These are phyloP conservation scores for Lentinula aciculospora DNA, from an alignment of 768 basidiomycete species.

Conservation along the genomic window DNA sequence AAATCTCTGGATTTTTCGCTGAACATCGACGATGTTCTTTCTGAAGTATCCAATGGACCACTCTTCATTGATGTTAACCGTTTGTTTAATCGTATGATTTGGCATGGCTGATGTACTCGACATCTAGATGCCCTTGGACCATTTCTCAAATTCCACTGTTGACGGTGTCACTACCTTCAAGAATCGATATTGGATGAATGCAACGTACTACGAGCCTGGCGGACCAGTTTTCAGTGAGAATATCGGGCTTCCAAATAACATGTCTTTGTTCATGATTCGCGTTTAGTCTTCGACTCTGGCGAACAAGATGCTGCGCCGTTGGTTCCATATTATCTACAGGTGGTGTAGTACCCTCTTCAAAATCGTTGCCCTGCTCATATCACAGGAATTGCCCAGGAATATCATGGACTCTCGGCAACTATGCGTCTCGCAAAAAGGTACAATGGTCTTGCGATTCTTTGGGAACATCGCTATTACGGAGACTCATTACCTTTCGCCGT, in stretches of 20 bases:
- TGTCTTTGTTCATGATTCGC: background rate
- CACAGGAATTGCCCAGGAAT: constrained; percentile 25
- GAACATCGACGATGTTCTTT: background rate
- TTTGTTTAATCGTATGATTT: background rate
- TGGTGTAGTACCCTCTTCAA: constrained; percentile 5
- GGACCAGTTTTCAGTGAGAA: constrained; percentile 43
- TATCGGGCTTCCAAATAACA: background rate
- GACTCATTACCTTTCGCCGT: constrained; percentile 41
- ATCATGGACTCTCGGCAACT: constrained; percentile 40
- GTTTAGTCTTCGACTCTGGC: constrained; percentile 45
- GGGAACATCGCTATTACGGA: constrained; percentile 49
- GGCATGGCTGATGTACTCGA: no score
- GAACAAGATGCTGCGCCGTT: constrained; percentile 44
- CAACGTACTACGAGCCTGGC: constrained; percentile 38
- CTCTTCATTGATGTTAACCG: background rate
- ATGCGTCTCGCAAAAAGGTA: constrained; percentile 44
- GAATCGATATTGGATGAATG: constrained; percentile 46
- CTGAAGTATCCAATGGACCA: background rate
- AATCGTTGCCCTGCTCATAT: background rate
- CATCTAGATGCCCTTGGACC: constrained; percentile 39
- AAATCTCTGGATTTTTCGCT: background rate
- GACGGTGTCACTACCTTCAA: constrained; percentile 25
- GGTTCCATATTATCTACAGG: constrained; percentile 43
- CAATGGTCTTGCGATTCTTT: constrained; percentile 40
- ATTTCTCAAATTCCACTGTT: constrained; percentile 27